These are phyloP conservation scores for Pythium utonaiense DNA, from an alignment of 352 stramenopile species.

Conservation along the genomic window DNA sequence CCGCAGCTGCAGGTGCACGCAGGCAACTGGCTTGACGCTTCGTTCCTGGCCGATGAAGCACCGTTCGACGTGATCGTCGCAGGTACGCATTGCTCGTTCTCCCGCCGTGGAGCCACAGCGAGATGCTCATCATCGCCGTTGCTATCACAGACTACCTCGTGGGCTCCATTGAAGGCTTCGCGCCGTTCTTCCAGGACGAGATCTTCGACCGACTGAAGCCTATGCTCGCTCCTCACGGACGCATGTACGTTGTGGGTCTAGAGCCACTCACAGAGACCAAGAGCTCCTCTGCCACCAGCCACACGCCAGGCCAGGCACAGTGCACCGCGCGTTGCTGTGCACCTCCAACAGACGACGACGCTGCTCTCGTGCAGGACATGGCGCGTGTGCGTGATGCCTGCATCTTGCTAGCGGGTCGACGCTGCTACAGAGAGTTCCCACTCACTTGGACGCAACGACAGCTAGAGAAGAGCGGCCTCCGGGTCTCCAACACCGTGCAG, in stretches of 20 bases:
- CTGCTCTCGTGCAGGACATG: conserved; percentile 39
- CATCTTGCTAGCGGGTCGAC: conserved; percentile 63
- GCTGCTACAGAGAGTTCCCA: conserved; percentile 82
- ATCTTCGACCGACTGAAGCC: conserved; percentile 61
- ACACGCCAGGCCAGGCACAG: conserved; percentile 1
- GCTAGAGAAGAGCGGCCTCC: conserved; percentile 33
- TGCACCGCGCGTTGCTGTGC: conserved; percentile 23
- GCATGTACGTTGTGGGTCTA: conserved; percentile 72
- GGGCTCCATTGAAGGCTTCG: conserved; percentile 84
- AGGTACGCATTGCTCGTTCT: conserved; percentile 5
- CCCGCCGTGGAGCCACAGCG: too few relatives aligned
- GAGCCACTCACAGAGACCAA: conserved; percentile 54
- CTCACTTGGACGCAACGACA: conserved; percentile 68
- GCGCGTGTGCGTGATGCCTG: conserved; percentile 64
- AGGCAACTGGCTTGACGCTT: conserved; percentile 50
- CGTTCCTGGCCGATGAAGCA: conserved; percentile 33
- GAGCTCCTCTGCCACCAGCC: background rate
- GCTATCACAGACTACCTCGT: conserved; percentile 71
- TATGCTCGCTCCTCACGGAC: conserved; percentile 55
- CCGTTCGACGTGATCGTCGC: conserved; percentile 53
- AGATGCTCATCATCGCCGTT: too few relatives aligned
- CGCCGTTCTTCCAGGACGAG: conserved; percentile 80
- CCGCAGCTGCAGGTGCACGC: conserved; percentile 34
- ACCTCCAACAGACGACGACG: conserved; percentile 13
- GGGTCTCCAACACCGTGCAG: conserved; percentile 33